Evolutionary conservation across 306 rosid genomes (phyloP), one percentile per base, ranked within the genome.

Genomic region (Pueraria montana): DNA sequence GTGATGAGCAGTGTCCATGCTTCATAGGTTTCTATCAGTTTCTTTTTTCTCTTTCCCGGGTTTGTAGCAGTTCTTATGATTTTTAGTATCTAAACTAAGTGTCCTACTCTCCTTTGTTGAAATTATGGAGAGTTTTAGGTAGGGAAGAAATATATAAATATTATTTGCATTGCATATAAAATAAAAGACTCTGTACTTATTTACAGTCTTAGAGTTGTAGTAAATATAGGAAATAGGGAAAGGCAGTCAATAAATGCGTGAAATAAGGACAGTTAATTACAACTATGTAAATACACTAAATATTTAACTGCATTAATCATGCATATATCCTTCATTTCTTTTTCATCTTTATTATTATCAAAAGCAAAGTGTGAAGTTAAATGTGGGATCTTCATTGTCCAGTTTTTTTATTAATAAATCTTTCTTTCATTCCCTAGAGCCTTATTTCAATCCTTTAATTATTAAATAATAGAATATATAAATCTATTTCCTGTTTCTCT

Each of bases 271-370:
- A 32, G 7, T 32, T 32, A n/a, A 34, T 36, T 34, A 65, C 45
- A 17, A 34, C 8, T 65, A 14, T 30, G 11, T 32, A 55, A 56
- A 6, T 69, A 23, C 75, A 6, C 56, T 43, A 14, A 42, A 70
- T 16, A 45, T 21, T 70, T 70, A 70, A 45, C 58, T 10, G 4
- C 21, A 23, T 45, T 14, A 70, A 23, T 23, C 23, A 45, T 42
- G 17, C 32, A 2, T 43, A 6, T 23, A 45, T 43, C 75, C 32
- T 70, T 70, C 75, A 8, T 58, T 48, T 61, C 8, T 45, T 73
- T 77, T 63, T 86, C 80, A 69, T 43, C 40, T 53, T 48, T 66
- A 34, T 78, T 55, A n/a, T 56, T 59, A 68, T 80, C 50, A 8
- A 55, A 73, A 72, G 83, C 67, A 72, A 80, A 20, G 66, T 56